Conservation (phyloP, 1,284 basidiomycete species). For the Amylostereum areolatum region DNA sequence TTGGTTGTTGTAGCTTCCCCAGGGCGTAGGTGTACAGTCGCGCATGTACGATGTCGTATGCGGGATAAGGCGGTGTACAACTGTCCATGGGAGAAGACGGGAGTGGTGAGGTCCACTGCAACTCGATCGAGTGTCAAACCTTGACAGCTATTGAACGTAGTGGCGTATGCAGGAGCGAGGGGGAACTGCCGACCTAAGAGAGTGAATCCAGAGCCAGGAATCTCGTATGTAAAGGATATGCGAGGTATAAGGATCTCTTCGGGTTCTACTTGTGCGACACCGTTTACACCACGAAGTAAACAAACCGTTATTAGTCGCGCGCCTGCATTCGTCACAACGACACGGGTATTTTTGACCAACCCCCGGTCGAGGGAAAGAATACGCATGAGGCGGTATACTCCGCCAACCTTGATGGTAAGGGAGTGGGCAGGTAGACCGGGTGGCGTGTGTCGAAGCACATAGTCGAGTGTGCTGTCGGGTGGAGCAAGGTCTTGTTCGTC, state of each 20-base stretch:
- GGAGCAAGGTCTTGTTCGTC: slow-evolving; percentile 15
- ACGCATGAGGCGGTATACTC: slow-evolving; percentile 29
- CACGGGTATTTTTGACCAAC: slow-evolving; percentile 34
- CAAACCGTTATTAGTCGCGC: slow-evolving; percentile 25
- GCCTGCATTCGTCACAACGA: slow-evolving; percentile 25
- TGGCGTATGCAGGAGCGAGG: slow-evolving; percentile 34
- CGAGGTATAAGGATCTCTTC: slow-evolving; percentile 29
- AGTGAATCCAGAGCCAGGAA: slow-evolving; percentile 27
- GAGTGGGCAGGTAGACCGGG: slow-evolving; percentile 26
- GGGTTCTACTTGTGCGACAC: slow-evolving; percentile 14
- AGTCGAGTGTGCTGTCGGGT: slow-evolving; percentile 21
- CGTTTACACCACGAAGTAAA: slow-evolving; percentile 17
- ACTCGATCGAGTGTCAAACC: slow-evolving; percentile 32
- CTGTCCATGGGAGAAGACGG: slow-evolving; percentile 38
- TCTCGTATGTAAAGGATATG: slow-evolving; percentile 25
- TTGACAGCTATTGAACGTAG: slow-evolving; percentile 39
- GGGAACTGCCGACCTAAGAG: slow-evolving; percentile 33
- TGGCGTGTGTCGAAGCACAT: slow-evolving; percentile 17
- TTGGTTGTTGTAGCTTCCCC: too few relatives aligned
- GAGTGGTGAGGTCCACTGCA: slow-evolving; percentile 27
- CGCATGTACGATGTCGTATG: slow-evolving; percentile 26
- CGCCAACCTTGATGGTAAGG: slow-evolving; percentile 26
- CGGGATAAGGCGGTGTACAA: slow-evolving; percentile 37
- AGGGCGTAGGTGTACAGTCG: too few relatives aligned
- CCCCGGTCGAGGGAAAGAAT: slow-evolving; percentile 32